These are phyloP conservation scores for Lenzites betulinus DNA, from an alignment of 768 basidiomycete species.

Conservation along the genomic window DNA sequence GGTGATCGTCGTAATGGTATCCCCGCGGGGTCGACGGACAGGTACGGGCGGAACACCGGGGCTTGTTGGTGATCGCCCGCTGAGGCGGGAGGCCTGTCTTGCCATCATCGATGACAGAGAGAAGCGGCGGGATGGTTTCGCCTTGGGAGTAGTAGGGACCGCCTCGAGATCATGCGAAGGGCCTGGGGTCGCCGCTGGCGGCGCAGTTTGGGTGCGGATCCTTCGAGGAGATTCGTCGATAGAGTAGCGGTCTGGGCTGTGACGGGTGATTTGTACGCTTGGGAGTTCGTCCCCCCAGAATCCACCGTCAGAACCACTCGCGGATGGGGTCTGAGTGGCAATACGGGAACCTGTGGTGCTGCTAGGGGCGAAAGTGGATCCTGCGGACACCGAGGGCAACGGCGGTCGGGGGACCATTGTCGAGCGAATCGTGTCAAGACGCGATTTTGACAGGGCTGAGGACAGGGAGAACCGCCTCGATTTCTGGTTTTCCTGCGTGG, in stretches of 20 bases:
- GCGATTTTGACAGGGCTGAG: conserved; percentile 22
- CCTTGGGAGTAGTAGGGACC: not conserved
- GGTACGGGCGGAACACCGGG: not conserved
- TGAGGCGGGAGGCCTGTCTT: conserved; percentile 20
- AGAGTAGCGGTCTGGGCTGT: not conserved
- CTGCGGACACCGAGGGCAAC: not conserved
- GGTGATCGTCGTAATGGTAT: conserved; percentile 11
- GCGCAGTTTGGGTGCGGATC: conserved; percentile 9
- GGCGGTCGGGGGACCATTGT: conserved; percentile 27
- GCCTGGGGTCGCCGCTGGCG: not conserved
- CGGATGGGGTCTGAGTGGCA: not conserved
- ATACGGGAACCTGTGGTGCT: not conserved
- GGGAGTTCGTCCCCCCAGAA: conserved; percentile 18
- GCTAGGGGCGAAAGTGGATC: not conserved
- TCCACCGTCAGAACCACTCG: not conserved
- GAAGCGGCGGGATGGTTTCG: conserved; percentile 27
- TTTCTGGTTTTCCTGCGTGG: not conserved
- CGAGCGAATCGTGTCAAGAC: conserved; percentile 21
- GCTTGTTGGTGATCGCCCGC: not conserved
- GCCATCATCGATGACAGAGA: conserved; percentile 30
- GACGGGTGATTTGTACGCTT: not conserved
- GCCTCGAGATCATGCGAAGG: not conserved
- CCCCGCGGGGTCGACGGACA: conserved; percentile 2
- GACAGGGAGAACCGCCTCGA: conserved; percentile 24
- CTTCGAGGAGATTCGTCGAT: not conserved